phyloP scores from a whole-genome alignment of 495 filamentous ascomycete species.

The Astrothelium subdiscretum region DNA sequence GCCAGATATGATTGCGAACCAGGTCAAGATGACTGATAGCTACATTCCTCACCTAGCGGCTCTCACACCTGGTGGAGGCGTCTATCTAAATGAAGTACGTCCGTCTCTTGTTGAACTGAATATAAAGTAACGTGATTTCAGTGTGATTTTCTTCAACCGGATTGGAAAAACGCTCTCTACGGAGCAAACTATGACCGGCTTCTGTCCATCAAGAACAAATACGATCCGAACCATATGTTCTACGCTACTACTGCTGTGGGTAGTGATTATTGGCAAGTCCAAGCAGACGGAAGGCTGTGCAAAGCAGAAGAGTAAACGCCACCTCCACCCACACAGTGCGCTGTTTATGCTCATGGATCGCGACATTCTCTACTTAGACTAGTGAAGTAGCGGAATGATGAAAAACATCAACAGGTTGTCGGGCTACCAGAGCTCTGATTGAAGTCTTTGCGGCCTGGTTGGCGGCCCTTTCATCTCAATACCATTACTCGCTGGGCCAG shows the following conservation, averaged over 20 bases:
- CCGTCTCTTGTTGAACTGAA: not conserved
- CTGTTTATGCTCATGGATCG: too few species aligned
- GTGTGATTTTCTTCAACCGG: conserved; percentile 5
- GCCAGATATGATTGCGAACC: conserved; percentile 28
- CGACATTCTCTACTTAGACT: too few species aligned
- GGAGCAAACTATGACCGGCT: conserved; percentile 6
- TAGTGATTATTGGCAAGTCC: conserved; percentile 3
- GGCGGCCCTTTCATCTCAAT: too few species aligned
- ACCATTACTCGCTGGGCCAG: too few species aligned
- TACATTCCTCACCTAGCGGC: conserved; percentile 34
- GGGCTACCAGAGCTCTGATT: too few species aligned
- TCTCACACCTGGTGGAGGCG: conserved; percentile 11
- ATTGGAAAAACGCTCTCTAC: conserved; percentile 6
- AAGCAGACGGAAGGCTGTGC: not conserved
- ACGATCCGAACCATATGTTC: conserved; percentile 7
- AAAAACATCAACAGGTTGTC: too few species aligned
- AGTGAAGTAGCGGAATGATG: too few species aligned
- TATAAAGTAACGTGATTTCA: not conserved
- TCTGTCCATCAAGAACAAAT: conserved; percentile 6
- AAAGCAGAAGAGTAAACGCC: not conserved
- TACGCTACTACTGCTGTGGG: conserved; percentile 8
- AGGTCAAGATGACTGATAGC: conserved; percentile 30
- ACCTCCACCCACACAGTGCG: too few species aligned
- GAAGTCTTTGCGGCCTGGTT: too few species aligned
- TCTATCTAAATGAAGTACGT: conserved; percentile 13